phyloP scores from a whole-genome alignment of 768 basidiomycete species.

The Nevesoporus exiguus region DNA sequence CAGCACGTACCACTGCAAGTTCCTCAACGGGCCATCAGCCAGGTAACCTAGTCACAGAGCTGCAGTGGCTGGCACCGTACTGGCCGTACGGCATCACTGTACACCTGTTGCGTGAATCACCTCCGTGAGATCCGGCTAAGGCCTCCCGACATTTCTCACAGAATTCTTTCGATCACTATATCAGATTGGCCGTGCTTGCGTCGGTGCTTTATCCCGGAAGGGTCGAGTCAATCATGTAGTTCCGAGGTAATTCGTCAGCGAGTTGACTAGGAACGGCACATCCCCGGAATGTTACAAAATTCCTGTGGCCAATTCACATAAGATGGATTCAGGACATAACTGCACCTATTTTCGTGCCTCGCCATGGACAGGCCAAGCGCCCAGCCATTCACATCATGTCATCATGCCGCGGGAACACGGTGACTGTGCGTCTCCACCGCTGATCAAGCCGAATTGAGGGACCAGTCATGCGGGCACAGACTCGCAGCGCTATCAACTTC shows the following conservation, averaged over 20 bases:
- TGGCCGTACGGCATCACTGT: slow-evolving; percentile 30
- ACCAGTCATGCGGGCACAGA: slow-evolving; percentile 16
- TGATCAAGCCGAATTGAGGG: slow-evolving; percentile 18
- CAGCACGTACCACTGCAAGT: slow-evolving; percentile 31
- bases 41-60: slow-evolving; percentile 33
- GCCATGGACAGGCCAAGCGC: slow-evolving; percentile 8
- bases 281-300: slow-evolving; percentile 7
- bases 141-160: slow-evolving; percentile 17
- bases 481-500: slow-evolving; percentile 4
- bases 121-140: slow-evolving; percentile 21
- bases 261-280: slow-evolving; percentile 25
- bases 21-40: slow-evolving; percentile 26
- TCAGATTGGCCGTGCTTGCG: slow-evolving; percentile 21
- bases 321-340: slow-evolving; percentile 4
- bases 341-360: slow-evolving; percentile 14
- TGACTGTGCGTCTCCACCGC: slow-evolving; percentile 17
- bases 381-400: slow-evolving; percentile 1
- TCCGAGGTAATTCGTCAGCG: slow-evolving; percentile 15
- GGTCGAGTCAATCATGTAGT: slow-evolving; percentile 11
- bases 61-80: slow-evolving; percentile 29
- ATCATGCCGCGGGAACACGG: neutral
- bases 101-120: slow-evolving; percentile 21
- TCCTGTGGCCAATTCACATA: slow-evolving; percentile 14
- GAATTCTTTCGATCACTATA: slow-evolving; percentile 19
- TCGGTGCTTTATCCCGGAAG: slow-evolving; percentile 20